These are phyloP conservation scores for Microdochium nivale DNA, from an alignment of 2,329 filamentous ascomycete genomes.

Conservation along the genomic window DNA sequence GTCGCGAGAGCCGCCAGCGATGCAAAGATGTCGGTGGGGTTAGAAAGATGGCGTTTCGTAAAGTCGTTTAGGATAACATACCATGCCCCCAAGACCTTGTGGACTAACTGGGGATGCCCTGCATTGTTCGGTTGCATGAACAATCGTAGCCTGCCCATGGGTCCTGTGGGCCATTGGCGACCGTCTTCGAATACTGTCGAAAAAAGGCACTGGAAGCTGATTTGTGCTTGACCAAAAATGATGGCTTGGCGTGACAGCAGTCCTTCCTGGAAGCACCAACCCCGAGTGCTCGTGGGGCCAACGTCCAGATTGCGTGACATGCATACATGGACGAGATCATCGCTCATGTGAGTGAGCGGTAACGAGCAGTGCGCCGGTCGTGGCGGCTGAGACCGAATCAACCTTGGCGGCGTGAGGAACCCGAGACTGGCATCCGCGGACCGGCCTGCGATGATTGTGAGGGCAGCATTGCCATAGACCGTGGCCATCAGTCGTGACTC, in stretches of 20 bases:
- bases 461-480: constrained; percentile 9
- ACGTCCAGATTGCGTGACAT: neutral
- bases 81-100: neutral
- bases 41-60: neutral
- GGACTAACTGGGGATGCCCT: too few relatives aligned
- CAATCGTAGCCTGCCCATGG: too few relatives aligned
- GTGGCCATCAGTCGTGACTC: constrained; percentile 11
- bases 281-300: constrained; percentile 5
- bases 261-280: constrained; percentile 20
- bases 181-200: neutral
- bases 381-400: neutral
- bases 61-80: neutral
- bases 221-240: constrained; percentile 14
- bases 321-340: neutral
- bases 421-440: neutral
- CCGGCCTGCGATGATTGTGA: constrained; percentile 8
- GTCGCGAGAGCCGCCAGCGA: neutral
- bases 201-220: constrained; percentile 8
- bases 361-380: neutral
- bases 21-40: neutral
- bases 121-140: too few relatives aligned
- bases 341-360: neutral
- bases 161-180: too few relatives aligned
- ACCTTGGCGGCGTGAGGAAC: neutral
- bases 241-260: constrained; percentile 15